Evolutionary conservation across 2,329 filamentous ascomycete species (phyloP).

Genomic region (Aspergillus candidus): DNA sequence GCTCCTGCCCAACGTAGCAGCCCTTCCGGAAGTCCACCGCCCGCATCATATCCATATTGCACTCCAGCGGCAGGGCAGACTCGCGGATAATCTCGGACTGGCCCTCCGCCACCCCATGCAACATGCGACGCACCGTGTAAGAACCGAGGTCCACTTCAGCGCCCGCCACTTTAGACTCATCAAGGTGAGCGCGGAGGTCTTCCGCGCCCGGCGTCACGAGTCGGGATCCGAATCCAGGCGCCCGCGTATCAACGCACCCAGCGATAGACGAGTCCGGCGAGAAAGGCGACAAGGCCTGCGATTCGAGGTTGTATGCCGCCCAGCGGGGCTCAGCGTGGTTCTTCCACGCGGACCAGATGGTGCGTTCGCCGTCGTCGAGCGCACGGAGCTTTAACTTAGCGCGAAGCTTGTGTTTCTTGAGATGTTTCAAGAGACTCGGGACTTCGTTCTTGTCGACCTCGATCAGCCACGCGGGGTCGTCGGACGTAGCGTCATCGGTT

Average conservation of each 20-base stretch:
- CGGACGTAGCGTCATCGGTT: constrained; percentile 16
- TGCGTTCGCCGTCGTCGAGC: constrained; percentile 58
- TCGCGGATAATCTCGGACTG: constrained; percentile 68
- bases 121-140: constrained; percentile 72
- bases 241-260: constrained; percentile 36
- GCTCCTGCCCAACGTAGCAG: constrained; percentile 93
- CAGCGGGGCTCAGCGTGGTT: constrained; percentile 38
- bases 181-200: constrained; percentile 27
- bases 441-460: constrained; percentile 72
- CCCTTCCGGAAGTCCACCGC: constrained; percentile 93
- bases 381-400: constrained; percentile 67
- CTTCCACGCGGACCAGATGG: constrained; percentile 71
- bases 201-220: constrained; percentile 34
- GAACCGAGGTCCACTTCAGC: constrained; percentile 48
- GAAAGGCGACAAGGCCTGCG: constrained; percentile 26
- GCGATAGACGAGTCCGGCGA: constrained; percentile 21
- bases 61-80: constrained; percentile 74
- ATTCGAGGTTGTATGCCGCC: constrained; percentile 36
- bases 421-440: constrained; percentile 58
- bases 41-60: constrained; percentile 77
- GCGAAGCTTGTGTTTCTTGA: constrained; percentile 80
- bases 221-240: constrained; percentile 36
- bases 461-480: constrained; percentile 57
- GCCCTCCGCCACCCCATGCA: constrained; percentile 79
- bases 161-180: constrained; percentile 37